Evolutionary conservation across 768 basidiomycete genomes (phyloP), one percentile per base, ranked within the genome.

Genomic region (Amanita thiersii): DNA sequence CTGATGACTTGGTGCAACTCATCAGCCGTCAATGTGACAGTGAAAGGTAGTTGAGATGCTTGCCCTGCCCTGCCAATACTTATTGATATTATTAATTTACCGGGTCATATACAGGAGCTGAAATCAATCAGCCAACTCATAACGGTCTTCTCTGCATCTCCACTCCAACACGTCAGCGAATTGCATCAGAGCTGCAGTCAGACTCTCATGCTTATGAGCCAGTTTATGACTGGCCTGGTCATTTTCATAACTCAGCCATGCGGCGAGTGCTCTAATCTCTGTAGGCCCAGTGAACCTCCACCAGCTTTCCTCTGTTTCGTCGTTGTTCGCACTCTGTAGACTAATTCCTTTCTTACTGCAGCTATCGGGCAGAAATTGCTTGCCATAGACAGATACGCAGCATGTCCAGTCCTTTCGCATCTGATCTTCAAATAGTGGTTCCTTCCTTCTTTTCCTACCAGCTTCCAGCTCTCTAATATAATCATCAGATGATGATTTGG

Each of bases 361-460:
- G 17, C 14, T 17, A 10, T 39, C 3, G n/a, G 30, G n/a, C 15
- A 1, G 2, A 14, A 78, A 75, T 46, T 61, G 70, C 57, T 59
- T 73, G 1, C 86, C 86, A 73, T 77, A 84, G 1, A 86, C 81
- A 3, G 73, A 77, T n/a, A 90, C 52, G 55, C 85, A 82, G 81
- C 81, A 86, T 1, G 76, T 67, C 86, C 86, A 90, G 23, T 73
- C 68, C 44, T 56, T 55, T n/a, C 77, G 63, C n/a, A 79, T 75
- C 10, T 74, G 73, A 21, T 62, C 57, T 5, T 66, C 67, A 21
- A 58, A 61, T 19, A 56, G 54, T 56, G 63, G 52, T 61, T 71
- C 51, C 56, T 70, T 53, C 59, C 71, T 44, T 58, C 57, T 51
- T 68, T 69, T 12, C 4, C n/a, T 32, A 39, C 8, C 19, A 20